phyloP scores from a whole-genome alignment of 495 filamentous ascomycete species.

The Hyaloscypha bicolor region DNA sequence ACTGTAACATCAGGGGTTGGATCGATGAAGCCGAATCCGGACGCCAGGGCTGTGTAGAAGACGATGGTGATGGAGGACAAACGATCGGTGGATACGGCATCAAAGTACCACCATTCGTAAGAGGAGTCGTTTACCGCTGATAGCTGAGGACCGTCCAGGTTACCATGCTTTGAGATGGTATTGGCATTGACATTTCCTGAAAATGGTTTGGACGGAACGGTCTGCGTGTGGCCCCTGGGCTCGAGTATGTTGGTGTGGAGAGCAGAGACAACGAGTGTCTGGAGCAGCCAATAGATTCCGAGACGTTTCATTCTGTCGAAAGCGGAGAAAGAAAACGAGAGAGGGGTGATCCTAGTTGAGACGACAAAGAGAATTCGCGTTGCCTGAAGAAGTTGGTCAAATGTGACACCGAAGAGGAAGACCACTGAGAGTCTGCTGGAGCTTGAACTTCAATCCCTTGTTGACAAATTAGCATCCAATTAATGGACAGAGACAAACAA shows the following conservation, averaged over 20 bases:
- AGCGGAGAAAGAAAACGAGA: neutral
- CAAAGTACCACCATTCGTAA: constrained; percentile 49
- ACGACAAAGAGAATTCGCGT: neutral
- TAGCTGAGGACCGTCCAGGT: constrained; percentile 39
- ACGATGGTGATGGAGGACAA: constrained; percentile 29
- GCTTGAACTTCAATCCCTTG: too few relatives aligned
- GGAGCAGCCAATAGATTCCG: neutral
- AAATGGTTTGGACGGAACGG: neutral
- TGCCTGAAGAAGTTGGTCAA: neutral
- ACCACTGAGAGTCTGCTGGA: too few relatives aligned
- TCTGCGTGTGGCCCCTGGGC: neutral
- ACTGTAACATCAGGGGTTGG: constrained; percentile 4
- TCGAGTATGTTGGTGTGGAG: neutral
- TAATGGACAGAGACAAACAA: too few relatives aligned
- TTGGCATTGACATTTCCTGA: neutral
- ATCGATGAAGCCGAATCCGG: constrained; percentile 32
- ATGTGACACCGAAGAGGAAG: too few relatives aligned
- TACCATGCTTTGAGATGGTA: neutral
- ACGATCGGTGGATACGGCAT: constrained; percentile 35
- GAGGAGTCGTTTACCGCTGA: constrained; percentile 34
- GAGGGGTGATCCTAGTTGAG: neutral
- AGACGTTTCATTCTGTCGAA: neutral
- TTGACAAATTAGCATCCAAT: too few relatives aligned
- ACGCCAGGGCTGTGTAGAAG: constrained; percentile 35
- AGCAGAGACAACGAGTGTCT: neutral